A percentile compares a stretch with the other conserved stretches of the same genome.
Conservation (phyloP, 2,329 filamentous ascomycete genomes). For the Microdochium paspali region DNA sequence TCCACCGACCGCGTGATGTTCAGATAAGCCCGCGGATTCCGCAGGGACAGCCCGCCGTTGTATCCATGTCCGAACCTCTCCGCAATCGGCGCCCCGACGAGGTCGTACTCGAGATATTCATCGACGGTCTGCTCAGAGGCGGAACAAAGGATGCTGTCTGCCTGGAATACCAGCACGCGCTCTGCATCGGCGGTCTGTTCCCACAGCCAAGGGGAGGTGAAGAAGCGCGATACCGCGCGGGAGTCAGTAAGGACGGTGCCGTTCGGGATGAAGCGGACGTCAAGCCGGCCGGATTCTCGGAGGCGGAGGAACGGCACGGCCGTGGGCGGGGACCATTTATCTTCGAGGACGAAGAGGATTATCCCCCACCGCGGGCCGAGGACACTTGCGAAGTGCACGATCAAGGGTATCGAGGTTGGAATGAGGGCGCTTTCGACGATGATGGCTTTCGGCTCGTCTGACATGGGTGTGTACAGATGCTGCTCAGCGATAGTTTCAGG, state of each 20-base stretch:
- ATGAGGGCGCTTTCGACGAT: background rate
- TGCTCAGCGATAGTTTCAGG: too few species aligned
- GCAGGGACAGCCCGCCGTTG: conserved; percentile 7
- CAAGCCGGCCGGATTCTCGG: conserved; percentile 12
- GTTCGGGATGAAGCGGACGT: conserved; percentile 18
- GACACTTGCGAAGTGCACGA: conserved; percentile 21
- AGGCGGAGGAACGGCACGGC: conserved; percentile 17
- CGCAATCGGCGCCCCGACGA: conserved; percentile 6
- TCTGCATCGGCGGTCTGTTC: conserved; percentile 6
- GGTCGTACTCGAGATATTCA: conserved; percentile 8
- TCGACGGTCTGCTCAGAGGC: conserved; percentile 6
- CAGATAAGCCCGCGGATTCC: conserved; percentile 4
- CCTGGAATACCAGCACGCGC: conserved; percentile 7
- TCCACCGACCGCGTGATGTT: conserved; percentile 2
- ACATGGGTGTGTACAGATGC: too few species aligned
- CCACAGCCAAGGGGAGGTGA: conserved; percentile 7
- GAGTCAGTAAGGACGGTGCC: conserved; percentile 12
- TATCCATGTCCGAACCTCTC: conserved; percentile 4
- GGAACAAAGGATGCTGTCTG: conserved; percentile 8
- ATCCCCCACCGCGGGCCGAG: conserved; percentile 22
- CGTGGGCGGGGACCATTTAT: conserved; percentile 5
- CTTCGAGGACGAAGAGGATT: conserved; percentile 19
- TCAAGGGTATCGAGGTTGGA: conserved; percentile 15
- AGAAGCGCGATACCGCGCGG: conserved; percentile 11
- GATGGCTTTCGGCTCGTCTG: background rate